Base-by-base conservation (phyloP, 1,284 basidiomycete genomes). In the Ceratobasidium sp. region DNA sequence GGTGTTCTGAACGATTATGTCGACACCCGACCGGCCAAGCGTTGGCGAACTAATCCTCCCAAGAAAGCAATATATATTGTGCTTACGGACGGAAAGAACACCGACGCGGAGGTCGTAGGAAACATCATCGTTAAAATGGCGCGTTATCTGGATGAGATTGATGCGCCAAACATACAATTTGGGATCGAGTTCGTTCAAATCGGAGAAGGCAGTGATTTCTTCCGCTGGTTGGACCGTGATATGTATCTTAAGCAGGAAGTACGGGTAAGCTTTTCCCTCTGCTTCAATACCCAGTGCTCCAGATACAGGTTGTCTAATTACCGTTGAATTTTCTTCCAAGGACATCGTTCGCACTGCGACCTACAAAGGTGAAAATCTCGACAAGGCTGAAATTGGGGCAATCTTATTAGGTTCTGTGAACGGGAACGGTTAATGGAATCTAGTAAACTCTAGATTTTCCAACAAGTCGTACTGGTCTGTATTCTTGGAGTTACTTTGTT, bases 161-260 rank as follows among this genome's bases (percentile, higher is more conserved):
- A 62, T 14, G 59, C 59, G 14, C 59, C 59, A n/a, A 62, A 24
- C n/a, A 62, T 41, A 36, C 59, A 62, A 27, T 62, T 62, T 15
- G 59, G 59, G 7, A 62, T 62, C 27, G 59, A 62, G 22, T 62
- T 62, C 22, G 59, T 62, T 24, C 59, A 62, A 15, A 62, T 62
- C 22, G 59, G 59, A 14, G 59, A 62, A 17, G 36, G 36, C 36
- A 19, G 3, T 5, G 27, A 9, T 45, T 36, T 24, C 41, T 44
- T 62, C 22, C 36, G 45, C 3, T 62, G 59, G 59, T 22, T 62
- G 8, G 36, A 62, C 27, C 59, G 59, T 22, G 59, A 15, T 24
- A n/a, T 33, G 22, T 33, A 62, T 45, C 31, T 45, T 15, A 44
- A 45, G 17, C 22, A 62, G 8, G 27, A 62, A 27, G 41, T 62